Evolutionary conservation across 805 yeast genomes (phyloP), one percentile per base, ranked within the genome.

Genomic region (Yarrowia divulgata): DNA sequence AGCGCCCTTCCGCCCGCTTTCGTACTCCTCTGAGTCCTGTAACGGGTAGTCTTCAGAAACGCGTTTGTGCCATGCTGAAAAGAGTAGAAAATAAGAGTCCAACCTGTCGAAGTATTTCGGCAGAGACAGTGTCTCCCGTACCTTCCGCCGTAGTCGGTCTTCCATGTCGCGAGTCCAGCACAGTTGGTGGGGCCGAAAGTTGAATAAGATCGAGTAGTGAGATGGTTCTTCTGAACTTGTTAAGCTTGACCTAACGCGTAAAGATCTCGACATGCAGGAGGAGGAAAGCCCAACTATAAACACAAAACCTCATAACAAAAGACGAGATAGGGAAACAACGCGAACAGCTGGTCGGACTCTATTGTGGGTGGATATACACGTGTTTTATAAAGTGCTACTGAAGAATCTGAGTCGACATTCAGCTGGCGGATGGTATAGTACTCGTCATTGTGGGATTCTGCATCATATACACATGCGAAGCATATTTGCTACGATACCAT

Each of bases 51-150:
- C 16, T 13, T 39, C 8, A 1, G 60, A 37, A 19, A 39, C 60
- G 60, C 60, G 60, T 54, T 34, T 19, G 45, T 54, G 14, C 60
- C 60, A 39, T 52, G 29, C 42, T 3, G 58, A 52, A 35, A 52
- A 52, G 8, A 35, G 14, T 3, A 35, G 32, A 12, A 18, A 35
- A 18, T 52, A 52, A n/a, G 54, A 32, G 19, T 32, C 37, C 6
- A 29, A 13, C 18, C 19, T 13, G 19, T 49, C 54, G 19, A 49
- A 32, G 39, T 2, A 19, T 32, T 16, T 32, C 8, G 54, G 54
- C 8, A 49, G 37, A 8, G 54, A 32, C 54, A 49, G 13, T 4
- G 54, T 9, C 37, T 32, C 37, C 37, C 37, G 19, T 16, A 49
- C 19, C 19, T 16, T 32, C 39, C 14, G n/a, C 5, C 14, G 54